Percentiles rank a stretch among this genome's conserved stretches.
Conservation (phyloP, 2,329 filamentous ascomycete genomes). For the Davidsoniella eucalypti region DNA sequence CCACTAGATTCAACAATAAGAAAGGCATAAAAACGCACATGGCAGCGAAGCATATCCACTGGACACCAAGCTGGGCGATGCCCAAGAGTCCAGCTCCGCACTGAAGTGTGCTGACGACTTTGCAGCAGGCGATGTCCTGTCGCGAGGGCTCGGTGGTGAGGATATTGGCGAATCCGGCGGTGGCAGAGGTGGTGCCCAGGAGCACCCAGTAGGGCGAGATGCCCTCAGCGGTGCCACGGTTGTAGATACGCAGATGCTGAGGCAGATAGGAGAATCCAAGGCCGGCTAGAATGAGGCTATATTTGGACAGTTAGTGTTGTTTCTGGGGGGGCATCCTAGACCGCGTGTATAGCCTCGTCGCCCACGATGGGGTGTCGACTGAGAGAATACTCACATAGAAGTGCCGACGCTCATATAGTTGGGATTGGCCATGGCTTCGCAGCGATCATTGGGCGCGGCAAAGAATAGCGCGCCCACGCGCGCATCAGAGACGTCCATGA, state of each 20-base stretch:
- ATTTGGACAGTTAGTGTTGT: background rate
- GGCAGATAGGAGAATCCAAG: conserved; percentile 88
- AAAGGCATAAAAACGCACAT: conserved; percentile 45
- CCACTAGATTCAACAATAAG: too few species aligned
- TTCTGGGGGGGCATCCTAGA: background rate
- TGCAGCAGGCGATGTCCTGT: conserved; percentile 73
- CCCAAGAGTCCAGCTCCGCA: conserved; percentile 77
- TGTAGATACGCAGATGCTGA: conserved; percentile 83
- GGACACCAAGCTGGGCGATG: conserved; percentile 76
- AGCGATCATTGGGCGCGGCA: conserved; percentile 9
- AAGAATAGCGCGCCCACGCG: conserved; percentile 7
- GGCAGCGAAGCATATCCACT: conserved; percentile 81
- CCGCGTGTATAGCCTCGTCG: background rate
- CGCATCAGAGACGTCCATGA: conserved; percentile 18
- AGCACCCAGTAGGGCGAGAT: conserved; percentile 93
- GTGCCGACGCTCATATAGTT: conserved; percentile 12
- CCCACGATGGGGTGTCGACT: background rate
- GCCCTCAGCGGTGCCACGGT: conserved; percentile 71
- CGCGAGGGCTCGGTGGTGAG: conserved; percentile 70
- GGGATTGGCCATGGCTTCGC: conserved; percentile 13
- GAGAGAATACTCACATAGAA: conserved; percentile 12
- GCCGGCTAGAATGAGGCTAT: conserved; percentile 61
- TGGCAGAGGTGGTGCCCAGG: conserved; percentile 80
- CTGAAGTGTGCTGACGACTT: conserved; percentile 60
- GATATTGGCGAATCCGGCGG: conserved; percentile 82